phyloP scores from a whole-genome alignment of 345 rosid species.

The Citrus cavaleriei region DNA sequence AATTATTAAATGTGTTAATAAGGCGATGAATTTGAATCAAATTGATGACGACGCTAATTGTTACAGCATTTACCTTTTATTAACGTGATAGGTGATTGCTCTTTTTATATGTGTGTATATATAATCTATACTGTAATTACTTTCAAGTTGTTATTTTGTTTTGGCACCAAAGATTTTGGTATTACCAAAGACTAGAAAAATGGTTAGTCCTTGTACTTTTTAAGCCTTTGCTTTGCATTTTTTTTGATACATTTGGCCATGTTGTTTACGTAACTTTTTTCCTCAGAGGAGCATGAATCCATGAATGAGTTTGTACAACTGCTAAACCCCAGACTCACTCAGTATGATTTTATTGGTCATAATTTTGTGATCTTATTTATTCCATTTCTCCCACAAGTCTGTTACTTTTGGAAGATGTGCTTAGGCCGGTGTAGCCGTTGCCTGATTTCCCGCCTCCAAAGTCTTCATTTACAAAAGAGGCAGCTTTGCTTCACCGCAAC shows the following conservation, averaged over 20 bases:
- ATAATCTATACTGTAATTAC: background rate
- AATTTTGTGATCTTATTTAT: background rate
- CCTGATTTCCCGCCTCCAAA: slow-evolving; percentile 27
- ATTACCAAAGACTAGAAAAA: background rate
- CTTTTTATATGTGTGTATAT: background rate
- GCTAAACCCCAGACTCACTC: no score
- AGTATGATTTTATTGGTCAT: no score
- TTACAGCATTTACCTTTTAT: slow-evolving; percentile 1
- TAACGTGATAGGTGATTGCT: background rate
- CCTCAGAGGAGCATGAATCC: background rate
- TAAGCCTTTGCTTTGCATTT: background rate
- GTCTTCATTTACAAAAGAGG: background rate
- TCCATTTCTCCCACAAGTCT: background rate
- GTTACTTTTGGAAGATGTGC: background rate
- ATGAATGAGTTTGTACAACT: no score
- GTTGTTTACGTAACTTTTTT: background rate
- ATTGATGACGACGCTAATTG: no score
- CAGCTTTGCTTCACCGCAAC: slow-evolving; percentile 16
- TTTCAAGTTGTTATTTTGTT: background rate
- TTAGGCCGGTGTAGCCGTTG: slow-evolving; percentile 38
- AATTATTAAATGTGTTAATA: background rate
- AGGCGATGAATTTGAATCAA: background rate
- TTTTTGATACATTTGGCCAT: background rate
- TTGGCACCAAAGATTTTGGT: background rate
- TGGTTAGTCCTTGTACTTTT: background rate